Evolutionary conservation across 2,329 filamentous ascomycete species (phyloP).

Genomic region (Fusarium guadeloupense): DNA sequence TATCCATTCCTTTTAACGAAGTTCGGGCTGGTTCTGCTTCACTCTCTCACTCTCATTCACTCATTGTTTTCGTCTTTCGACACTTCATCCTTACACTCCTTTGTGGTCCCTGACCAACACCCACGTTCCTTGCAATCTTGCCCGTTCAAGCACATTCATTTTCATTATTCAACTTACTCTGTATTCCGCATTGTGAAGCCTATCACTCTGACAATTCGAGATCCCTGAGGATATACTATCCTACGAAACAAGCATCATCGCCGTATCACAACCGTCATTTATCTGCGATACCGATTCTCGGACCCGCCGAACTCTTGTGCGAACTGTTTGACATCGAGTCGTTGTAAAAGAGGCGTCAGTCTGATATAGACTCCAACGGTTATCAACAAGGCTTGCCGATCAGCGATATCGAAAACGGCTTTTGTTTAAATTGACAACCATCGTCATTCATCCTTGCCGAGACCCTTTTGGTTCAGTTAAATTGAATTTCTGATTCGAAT

Average conservation of each 20-base stretch:
- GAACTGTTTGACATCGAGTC: slow-evolving; percentile 20
- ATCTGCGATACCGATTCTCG: slow-evolving; percentile 7
- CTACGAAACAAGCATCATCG: slow-evolving; percentile 14
- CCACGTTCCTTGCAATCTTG: slow-evolving; percentile 35
- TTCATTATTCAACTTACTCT: slow-evolving; percentile 1
- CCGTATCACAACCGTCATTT: slow-evolving; percentile 14
- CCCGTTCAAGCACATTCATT: slow-evolving; percentile 37
- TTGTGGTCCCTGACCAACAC: slow-evolving; percentile 16
- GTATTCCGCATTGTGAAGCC: slow-evolving; percentile 2
- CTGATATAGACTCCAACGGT: slow-evolving; percentile 27
- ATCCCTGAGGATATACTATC: slow-evolving; percentile 2
- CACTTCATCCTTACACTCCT: slow-evolving; percentile 21
- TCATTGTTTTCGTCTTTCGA: slow-evolving; percentile 13
- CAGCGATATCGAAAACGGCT: slow-evolving; percentile 6
- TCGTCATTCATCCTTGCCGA: slow-evolving; percentile 3
- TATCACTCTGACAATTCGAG: not conserved
- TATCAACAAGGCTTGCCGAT: slow-evolving; percentile 22
- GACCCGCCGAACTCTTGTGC: slow-evolving; percentile 11
- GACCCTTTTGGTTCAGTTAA: slow-evolving; percentile 22
- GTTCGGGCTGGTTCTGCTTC: slow-evolving; percentile 39
- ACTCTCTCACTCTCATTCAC: slow-evolving; percentile 29
- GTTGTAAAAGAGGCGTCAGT: slow-evolving; percentile 13
- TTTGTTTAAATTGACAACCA: slow-evolving; percentile 1
- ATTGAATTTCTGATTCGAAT: slow-evolving; percentile 15
- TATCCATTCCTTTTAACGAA: slow-evolving; percentile 29